phyloP scores from a whole-genome alignment of 257 asterid genomes.

The Paulownia fortunei region DNA sequence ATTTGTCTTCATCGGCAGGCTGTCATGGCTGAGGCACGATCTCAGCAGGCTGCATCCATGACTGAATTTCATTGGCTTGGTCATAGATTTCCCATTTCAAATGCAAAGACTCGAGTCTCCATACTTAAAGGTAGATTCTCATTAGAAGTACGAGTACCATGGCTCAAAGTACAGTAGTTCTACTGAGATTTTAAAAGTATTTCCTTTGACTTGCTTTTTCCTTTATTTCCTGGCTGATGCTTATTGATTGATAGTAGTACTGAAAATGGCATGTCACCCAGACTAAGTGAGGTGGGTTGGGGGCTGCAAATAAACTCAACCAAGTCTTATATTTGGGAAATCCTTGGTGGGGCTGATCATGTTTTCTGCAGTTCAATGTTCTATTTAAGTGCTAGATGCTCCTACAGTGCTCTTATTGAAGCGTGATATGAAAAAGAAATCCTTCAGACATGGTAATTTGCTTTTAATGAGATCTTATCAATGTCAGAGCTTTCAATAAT shows the following conservation, averaged over 20 bases:
- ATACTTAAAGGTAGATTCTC: constrained; percentile 78
- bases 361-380: constrained; percentile 9
- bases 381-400: neutral
- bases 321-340: constrained; percentile 16
- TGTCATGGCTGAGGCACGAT: constrained; percentile 97
- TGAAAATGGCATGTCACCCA: constrained; percentile 20
- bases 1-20: constrained; percentile 61
- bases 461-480: constrained; percentile 12
- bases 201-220: constrained; percentile 11
- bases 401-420: constrained; percentile 2
- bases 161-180: neutral
- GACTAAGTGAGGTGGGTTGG: neutral
- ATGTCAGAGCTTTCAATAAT: neutral
- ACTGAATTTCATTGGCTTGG: constrained; percentile 96
- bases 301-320: constrained; percentile 10
- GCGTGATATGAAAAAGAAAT: neutral
- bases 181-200: constrained; percentile 3
- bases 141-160: neutral
- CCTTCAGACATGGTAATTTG: constrained; percentile 14
- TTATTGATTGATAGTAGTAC: neutral
- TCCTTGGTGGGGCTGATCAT: constrained; percentile 18
- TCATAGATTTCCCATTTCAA: constrained; percentile 82
- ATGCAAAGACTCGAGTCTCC: constrained; percentile 91
- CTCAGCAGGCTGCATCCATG: constrained; percentile 98
- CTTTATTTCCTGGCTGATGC: constrained; percentile 17